Base-by-base conservation (phyloP, 805 yeast genomes). In the Pichia cephalocereana region DNA sequence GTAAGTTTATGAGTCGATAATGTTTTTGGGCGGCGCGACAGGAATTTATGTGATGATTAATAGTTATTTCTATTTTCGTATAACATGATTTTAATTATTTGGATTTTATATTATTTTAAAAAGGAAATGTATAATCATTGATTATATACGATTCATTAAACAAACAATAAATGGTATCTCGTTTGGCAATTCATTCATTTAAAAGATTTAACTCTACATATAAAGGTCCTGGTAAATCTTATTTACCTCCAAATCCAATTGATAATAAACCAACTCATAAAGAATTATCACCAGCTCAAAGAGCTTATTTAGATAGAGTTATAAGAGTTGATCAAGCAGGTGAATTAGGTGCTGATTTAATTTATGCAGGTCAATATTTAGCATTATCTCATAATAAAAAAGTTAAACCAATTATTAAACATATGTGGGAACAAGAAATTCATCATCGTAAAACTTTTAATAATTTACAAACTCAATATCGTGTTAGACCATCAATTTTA, bases 381-480 rank as follows among this genome's bases (percentile, higher is more conserved):
- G 89, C 89, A 2, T 70, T 93, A 45, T 78, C 85, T 12, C 74
- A 72, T 46, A 74, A 76, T 55, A 96, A 96, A 1, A 79, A 81
- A 49, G 69, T 91, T 49, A 86, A 80, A 57, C 91, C 95, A 0
- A 71, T 89, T 12, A 68, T 93, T 59, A 77, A 80, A 58, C 97
- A 93, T 62, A 93, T 93, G 99, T 90, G 98, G 98, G 96, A 90
- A 34, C 98, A 93, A 65, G 99, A 93, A 59, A 74, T 91, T 36
- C 88, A 83, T 57, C 99, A 93, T 60, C 96, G 88, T 62, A 68
- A 76, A 53, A 86, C 96, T 0, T 93, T 93, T 69, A 84, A 93
- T 62, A 65, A 72, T 2, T 69, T 91, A 30, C 98, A 91, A 63
- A 69, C 75, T 1, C 72, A 76, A 50, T 80, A 86, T 54, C 71